phyloP scores from a whole-genome alignment of 2,329 filamentous ascomycete species.

The Cladosporium sp. region DNA sequence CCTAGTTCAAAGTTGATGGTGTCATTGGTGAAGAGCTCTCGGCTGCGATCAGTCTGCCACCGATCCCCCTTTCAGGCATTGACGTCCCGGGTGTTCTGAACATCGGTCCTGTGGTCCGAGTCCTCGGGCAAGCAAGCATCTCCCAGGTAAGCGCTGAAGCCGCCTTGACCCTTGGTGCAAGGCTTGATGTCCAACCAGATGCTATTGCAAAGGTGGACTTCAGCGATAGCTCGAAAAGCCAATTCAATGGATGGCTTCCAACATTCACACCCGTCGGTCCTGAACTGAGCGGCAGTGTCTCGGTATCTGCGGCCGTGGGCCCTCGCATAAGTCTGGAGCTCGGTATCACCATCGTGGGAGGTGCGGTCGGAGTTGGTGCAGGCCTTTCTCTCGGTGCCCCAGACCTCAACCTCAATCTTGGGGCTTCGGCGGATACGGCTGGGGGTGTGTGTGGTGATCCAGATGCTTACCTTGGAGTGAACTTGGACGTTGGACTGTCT shows the following conservation, averaged over 20 bases:
- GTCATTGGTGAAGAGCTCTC: neutral
- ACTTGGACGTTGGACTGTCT: neutral
- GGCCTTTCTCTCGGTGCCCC: neutral
- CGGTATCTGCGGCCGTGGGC: neutral
- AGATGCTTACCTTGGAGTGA: neutral
- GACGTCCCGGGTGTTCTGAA: neutral
- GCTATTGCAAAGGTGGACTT: slow-evolving; percentile 1
- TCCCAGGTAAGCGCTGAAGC: neutral
- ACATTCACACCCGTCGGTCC: neutral
- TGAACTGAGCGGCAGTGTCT: neutral
- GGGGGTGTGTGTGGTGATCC: neutral
- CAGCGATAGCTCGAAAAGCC: neutral
- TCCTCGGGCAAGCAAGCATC: neutral
- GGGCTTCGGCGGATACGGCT: neutral
- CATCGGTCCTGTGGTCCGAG: neutral
- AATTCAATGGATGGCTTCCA: neutral
- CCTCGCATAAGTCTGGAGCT: neutral
- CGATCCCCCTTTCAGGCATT: neutral
- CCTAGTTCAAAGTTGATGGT: neutral
- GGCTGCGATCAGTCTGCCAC: neutral
- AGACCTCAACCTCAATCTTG: neutral
- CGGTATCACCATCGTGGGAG: neutral
- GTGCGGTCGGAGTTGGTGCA: neutral
- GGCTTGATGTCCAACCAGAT: neutral
- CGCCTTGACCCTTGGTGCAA: neutral